These are phyloP conservation scores for Pseudomicrostroma phylloplanum DNA, from an alignment of 1,284 basidiomycete species.

Conservation along the genomic window DNA sequence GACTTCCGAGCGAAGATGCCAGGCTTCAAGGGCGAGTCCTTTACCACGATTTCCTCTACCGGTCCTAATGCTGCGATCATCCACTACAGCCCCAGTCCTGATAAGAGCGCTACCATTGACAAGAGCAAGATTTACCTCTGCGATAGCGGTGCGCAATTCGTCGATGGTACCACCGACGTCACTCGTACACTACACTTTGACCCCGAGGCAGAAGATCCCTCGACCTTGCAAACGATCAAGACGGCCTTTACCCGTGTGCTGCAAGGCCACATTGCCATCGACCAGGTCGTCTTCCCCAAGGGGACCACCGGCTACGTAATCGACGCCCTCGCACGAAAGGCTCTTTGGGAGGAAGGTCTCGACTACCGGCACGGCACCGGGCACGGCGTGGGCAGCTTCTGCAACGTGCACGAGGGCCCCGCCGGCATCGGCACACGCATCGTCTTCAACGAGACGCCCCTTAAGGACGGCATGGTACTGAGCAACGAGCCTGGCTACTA, in stretches of 20 bases:
- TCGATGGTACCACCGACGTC: conserved; percentile 90
- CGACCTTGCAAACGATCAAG: conserved; percentile 60
- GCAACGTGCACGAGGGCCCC: conserved; percentile 49
- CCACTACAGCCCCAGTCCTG: conserved; percentile 73
- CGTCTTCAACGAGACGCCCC: conserved; percentile 46
- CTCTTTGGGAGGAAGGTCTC: conserved; percentile 79
- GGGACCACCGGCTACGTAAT: conserved; percentile 74
- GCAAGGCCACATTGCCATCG: conserved; percentile 90
- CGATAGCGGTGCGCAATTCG: conserved; percentile 83
- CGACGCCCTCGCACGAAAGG: conserved; percentile 74
- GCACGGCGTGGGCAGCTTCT: conserved; percentile 44
- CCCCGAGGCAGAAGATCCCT: conserved; percentile 57
- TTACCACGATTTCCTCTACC: conserved; percentile 78
- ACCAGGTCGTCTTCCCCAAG: conserved; percentile 74
- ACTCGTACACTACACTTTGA: conserved; percentile 84
- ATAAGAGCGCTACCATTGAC: conserved; percentile 64
- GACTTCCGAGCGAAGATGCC: conserved; percentile 70
- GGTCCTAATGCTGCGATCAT: conserved; percentile 91
- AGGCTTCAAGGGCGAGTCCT: conserved; percentile 79
- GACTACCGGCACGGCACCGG: conserved; percentile 41
- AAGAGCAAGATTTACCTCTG: conserved; percentile 68
- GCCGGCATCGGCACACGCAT: conserved; percentile 47
- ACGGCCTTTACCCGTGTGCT: conserved; percentile 86
- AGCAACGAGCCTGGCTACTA: conserved; percentile 77
- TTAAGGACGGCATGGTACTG: conserved; percentile 47